Evolutionary conservation across 225 moss, liverwort and hornwort genomes (phyloP).

Genomic region (Pseudoscleropodium purum): DNA sequence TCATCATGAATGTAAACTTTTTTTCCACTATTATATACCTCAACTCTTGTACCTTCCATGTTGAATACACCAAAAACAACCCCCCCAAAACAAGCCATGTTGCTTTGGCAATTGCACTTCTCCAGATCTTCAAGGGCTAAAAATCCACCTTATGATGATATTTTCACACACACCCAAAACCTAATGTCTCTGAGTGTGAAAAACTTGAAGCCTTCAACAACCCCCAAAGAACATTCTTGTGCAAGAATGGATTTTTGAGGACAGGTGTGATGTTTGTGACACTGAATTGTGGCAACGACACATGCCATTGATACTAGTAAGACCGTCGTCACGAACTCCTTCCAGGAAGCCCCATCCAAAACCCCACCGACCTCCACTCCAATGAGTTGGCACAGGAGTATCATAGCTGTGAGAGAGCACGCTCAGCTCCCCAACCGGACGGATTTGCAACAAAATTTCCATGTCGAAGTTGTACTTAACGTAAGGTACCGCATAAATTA

Average conservation of each 20-base stretch:
- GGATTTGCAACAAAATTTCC: neutral
- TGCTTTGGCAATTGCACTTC: no score
- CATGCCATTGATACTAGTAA: neutral
- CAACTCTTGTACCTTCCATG: no score
- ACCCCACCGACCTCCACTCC: neutral
- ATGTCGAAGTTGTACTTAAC: neutral
- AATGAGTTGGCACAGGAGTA: neutral
- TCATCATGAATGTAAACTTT: neutral
- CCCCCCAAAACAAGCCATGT: fast-evolving
- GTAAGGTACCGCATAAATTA: neutral
- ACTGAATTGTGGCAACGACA: neutral
- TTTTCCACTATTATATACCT: fast-evolving
- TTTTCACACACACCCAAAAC: no score
- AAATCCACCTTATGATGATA: neutral
- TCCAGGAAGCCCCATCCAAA: neutral
- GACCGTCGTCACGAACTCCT: neutral
- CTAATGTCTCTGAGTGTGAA: neutral
- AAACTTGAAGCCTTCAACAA: neutral
- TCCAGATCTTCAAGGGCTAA: neutral
- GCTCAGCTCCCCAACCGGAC: neutral
- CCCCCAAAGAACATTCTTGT: neutral
- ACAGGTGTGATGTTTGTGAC: neutral
- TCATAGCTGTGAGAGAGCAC: neutral
- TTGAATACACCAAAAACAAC: no score
- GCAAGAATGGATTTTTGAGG: neutral